A percentile compares a stretch with the other conserved stretches of the same genome.
Conservation (phyloP, 345 rosid species). For the Carallia brachiata region DNA sequence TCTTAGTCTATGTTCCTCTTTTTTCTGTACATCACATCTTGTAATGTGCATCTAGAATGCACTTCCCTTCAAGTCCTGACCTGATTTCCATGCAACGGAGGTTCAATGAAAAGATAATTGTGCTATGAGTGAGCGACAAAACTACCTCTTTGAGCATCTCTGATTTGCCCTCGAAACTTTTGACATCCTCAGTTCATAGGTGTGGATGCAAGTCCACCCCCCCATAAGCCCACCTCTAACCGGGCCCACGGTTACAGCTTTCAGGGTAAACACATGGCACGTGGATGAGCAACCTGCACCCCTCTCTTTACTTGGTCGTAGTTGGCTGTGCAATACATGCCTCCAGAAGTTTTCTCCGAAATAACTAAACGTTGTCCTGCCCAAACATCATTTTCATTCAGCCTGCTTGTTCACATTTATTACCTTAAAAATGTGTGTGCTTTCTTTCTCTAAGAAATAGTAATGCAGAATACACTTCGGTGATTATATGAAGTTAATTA, state of each 20-base stretch:
- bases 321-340: neutral
- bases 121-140: neutral
- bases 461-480: neutral
- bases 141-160: neutral
- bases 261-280: too few species aligned
- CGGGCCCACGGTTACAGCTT: too few species aligned
- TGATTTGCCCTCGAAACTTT: neutral
- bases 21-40: neutral
- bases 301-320: too few species aligned
- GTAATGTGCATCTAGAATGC: neutral
- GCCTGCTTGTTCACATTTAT: constrained; percentile 2
- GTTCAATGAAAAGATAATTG: neutral
- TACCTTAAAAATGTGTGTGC: neutral
- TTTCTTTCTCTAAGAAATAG: too few species aligned
- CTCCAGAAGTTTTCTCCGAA: neutral
- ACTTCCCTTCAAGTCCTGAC: neutral
- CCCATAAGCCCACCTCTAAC: too few species aligned
- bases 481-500: neutral
- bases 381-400: neutral
- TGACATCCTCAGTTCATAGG: neutral
- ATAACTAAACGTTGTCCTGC: neutral
- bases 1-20: neutral
- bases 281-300: too few species aligned
- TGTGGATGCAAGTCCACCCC: too few species aligned
- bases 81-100: neutral